A percentile compares a stretch with the other conserved stretches of the same genome.
Conservation (phyloP, 2,329 filamentous ascomycete species). For the Aureobasidium pullulans region DNA sequence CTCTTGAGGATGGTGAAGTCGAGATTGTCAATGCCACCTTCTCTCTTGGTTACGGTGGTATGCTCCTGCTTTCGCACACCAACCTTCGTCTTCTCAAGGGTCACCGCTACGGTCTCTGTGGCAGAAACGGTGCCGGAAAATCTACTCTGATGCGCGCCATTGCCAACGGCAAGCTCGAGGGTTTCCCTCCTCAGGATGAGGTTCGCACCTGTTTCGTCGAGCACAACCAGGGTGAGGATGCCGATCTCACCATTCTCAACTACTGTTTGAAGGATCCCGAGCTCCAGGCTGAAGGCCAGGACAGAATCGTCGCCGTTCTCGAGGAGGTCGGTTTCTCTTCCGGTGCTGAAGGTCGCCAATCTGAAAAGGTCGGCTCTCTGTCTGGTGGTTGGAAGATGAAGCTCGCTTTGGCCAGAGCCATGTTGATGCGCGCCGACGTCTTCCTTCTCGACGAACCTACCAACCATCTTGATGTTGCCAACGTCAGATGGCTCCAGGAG, state of each 20-base stretch:
- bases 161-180: constrained; percentile 89
- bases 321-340: constrained; percentile 89
- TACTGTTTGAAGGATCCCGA: constrained; percentile 86
- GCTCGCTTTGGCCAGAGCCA: constrained; percentile 87
- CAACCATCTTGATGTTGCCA: constrained; percentile 94
- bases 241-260: constrained; percentile 89
- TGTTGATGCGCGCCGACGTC: constrained; percentile 95
- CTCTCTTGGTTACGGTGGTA: constrained; percentile 94
- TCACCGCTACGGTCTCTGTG: constrained; percentile 93
- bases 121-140: constrained; percentile 94
- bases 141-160: constrained; percentile 99
- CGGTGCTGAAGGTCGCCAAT: constrained; percentile 81
- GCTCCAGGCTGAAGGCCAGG: constrained; percentile 67
- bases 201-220: constrained; percentile 97
- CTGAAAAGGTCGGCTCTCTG: constrained; percentile 83
- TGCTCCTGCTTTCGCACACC: constrained; percentile 92
- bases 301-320: constrained; percentile 77
- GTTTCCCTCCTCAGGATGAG: constrained; percentile 86
- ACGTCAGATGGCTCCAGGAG: constrained; percentile 91
- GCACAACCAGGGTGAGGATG: constrained; percentile 97
- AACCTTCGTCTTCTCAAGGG: constrained; percentile 92
- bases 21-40: constrained; percentile 98
- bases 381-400: constrained; percentile 99
- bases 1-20: constrained; percentile 83
- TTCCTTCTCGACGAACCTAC: constrained; percentile 96